phyloP scores from a whole-genome alignment of 768 basidiomycete genomes.

The Amanita fuliginea region DNA sequence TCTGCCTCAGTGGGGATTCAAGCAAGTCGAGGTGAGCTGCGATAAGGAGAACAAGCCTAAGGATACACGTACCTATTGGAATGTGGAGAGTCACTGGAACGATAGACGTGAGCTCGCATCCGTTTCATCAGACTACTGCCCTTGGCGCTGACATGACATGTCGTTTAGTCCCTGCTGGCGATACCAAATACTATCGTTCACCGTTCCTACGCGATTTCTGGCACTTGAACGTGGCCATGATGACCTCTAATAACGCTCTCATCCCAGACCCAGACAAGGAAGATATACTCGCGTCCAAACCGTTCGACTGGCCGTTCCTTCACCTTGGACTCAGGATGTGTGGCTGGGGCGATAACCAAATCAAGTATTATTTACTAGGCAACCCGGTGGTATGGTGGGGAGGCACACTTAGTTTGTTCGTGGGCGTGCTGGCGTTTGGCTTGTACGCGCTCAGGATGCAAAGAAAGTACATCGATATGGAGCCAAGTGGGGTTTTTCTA shows the following conservation, averaged over 20 bases:
- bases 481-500: constrained; percentile 49
- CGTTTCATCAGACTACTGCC: neutral
- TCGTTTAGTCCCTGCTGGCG: constrained; percentile 66
- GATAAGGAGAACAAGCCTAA: constrained; percentile 75
- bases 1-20: constrained; percentile 98
- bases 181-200: constrained; percentile 76
- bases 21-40: constrained; percentile 95
- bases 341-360: constrained; percentile 81
- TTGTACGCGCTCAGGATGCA: constrained; percentile 77
- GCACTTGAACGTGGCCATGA: constrained; percentile 99
- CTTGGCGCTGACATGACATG: neutral
- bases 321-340: constrained; percentile 92
- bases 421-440: constrained; percentile 38
- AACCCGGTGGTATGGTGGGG: constrained; percentile 94
- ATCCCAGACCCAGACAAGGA: constrained; percentile 97
- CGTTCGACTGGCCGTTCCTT: constrained; percentile 90
- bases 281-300: constrained; percentile 90
- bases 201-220: constrained; percentile 96
- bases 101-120: constrained; percentile 60
- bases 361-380: constrained; percentile 90
- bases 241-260: constrained; percentile 98
- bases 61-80: constrained; percentile 91
- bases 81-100: constrained; percentile 97
- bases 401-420: constrained; percentile 51
- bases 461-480: constrained; percentile 87